A percentile compares a stretch with the other conserved stretches of the same genome.
Conservation (phyloP, 1,139 yeast species). For the Yamadazyma aaseri region DNA sequence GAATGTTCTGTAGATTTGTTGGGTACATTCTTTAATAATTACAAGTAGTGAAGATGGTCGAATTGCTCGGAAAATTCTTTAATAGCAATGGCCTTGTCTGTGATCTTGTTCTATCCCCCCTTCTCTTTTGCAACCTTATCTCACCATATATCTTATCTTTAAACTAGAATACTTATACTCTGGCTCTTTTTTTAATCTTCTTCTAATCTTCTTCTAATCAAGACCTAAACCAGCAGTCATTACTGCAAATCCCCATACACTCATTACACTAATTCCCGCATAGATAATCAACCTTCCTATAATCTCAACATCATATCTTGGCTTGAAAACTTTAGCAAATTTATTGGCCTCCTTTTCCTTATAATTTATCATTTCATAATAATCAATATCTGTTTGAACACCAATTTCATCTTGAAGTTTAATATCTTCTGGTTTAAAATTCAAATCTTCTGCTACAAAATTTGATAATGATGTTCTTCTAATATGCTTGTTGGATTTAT, state of each 20-base stretch:
- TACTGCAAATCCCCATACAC: slow-evolving; percentile 45
- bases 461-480: slow-evolving; percentile 42
- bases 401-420: slow-evolving; percentile 33
- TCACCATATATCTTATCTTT: neutral
- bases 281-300: slow-evolving; percentile 72
- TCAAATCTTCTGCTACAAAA: slow-evolving; percentile 37
- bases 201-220: too few species aligned
- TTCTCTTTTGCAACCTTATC: neutral
- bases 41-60: too few species aligned
- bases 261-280: slow-evolving; percentile 61
- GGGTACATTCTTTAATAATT: too few species aligned
- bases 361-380: slow-evolving; percentile 42
- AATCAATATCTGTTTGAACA: slow-evolving; percentile 42
- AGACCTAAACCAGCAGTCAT: slow-evolving; percentile 6
- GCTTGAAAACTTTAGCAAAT: slow-evolving; percentile 43
- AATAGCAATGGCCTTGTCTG: too few species aligned
- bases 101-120: neutral
- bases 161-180: too few species aligned
- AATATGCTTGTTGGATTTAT: slow-evolving; percentile 33
- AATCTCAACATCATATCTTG: slow-evolving; percentile 71
- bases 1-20: too few species aligned
- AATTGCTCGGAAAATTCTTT: too few species aligned
- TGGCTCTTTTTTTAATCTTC: too few species aligned
- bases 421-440: slow-evolving; percentile 30
- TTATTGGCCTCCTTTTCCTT: slow-evolving; percentile 5